Base-by-base conservation (phyloP, 106 monocot genomes). In the Dendrobium chrysotoxum region DNA sequence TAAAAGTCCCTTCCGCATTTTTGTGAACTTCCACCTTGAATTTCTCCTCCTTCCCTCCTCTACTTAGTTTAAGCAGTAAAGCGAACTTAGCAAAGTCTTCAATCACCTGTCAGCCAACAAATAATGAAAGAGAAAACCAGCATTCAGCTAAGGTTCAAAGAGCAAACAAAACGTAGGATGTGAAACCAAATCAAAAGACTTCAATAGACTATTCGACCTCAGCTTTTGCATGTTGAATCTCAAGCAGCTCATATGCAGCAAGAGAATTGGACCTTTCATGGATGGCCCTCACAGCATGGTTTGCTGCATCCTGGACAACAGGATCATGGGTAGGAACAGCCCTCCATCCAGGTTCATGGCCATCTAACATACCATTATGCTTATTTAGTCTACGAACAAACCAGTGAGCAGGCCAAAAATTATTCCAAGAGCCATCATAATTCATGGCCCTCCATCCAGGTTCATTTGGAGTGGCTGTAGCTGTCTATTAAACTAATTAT, bases 11-110 rank as follows among this genome's bases (percentile, higher is more conserved):
- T 80, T 95, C 98, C 30, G 84, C 7, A 64, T 86, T 95, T 80
- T 95, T 98, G 76, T 98, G 98, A 74, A 98, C 92, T 86, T 98
- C 98, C 28, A 87, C 91, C 76, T 90, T 95, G 41, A 83, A 89
- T 38, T 93, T 93, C 86, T 99, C 98, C 87, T 91, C 94, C 82
- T 86, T 95, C 75, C 17, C 72, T 57, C 98, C 98, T 83, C 84
- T 89, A 84, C 84, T 93, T 23, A 99, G 68, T 75, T 90, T 98
- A 25, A 99, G 88, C 53, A 95, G 90, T 88, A 99, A 61, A 80
- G 92, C 82, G 77, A 98, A 98, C 84, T 88, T 98, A 0, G 92
- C 95, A 54, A 74, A 25, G 55, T 87, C 92, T 40, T 91, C 91
- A 40, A 87, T 82, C 64, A 99, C 91, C 94, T 95, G 81, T 25